Conservation (phyloP, 345 rosid genomes). For the Gynandropsis gynandra region DNA sequence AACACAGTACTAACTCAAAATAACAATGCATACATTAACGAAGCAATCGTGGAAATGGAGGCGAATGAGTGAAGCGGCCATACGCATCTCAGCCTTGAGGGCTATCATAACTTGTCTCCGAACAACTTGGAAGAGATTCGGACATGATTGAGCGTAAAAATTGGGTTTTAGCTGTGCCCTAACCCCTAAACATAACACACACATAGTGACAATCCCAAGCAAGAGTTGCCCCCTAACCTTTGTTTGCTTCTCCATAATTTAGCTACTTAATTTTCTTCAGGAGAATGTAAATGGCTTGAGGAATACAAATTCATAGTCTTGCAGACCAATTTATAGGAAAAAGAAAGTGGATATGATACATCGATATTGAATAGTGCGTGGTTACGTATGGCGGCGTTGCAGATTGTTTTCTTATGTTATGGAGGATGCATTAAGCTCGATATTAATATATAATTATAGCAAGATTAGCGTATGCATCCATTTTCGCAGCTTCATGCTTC, state of each 20-base stretch:
- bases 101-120: constrained; percentile 40
- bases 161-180: constrained; percentile 40
- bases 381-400: too few relatives aligned
- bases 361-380: too few relatives aligned
- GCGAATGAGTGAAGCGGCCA: constrained; percentile 62
- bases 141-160: constrained; percentile 49
- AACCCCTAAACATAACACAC: constrained; percentile 31
- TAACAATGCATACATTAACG: constrained; percentile 42
- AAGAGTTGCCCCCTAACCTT: constrained; percentile 18
- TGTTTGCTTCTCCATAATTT: constrained; percentile 25
- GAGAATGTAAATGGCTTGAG: constrained; percentile 14
- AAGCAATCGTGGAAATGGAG: constrained; percentile 59
- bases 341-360: constrained; percentile 5
- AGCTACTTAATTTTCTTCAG: too few relatives aligned
- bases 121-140: constrained; percentile 36
- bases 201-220: constrained; percentile 20
- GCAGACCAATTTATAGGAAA: constrained; percentile 22
- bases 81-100: constrained; percentile 45
- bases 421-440: too few relatives aligned
- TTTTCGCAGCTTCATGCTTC: too few relatives aligned
- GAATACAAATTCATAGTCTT: constrained; percentile 5
- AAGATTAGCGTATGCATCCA: too few relatives aligned
- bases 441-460: too few relatives aligned
- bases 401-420: too few relatives aligned
- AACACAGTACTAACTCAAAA: too few relatives aligned